Base-by-base conservation (phyloP, 768 basidiomycete species). In the Xanthoconium purpureum region DNA sequence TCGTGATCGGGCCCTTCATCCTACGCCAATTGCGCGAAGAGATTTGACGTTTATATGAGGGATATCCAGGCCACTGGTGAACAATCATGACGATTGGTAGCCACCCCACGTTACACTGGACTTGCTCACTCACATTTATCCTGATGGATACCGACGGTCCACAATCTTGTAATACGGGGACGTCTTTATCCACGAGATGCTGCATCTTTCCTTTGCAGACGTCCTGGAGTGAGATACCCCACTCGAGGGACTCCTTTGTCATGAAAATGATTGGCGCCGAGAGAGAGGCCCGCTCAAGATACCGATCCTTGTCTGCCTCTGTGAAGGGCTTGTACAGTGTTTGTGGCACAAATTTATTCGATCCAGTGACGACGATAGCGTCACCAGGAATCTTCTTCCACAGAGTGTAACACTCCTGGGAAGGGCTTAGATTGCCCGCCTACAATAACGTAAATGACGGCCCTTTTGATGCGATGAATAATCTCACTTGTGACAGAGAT, bases 141-240 rank as follows among this genome's bases (percentile, higher is more conserved):
- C 88, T 80, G 59, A 89, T 83, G 4, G 85, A 88, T 39, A 89
- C 83, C 44, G 87, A 87, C 10, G 86, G 88, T 6, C 87, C 87
- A 40, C 87, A 80, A 6, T 80, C 78, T 64, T 81, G 76, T 56
- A 89, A 83, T 55, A 89, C 85, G 5, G 75, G 73, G 49, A 80
- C 80, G 32, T 88, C 84, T 20, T 81, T 80, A 50, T 77, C 72
- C 17, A 63, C 62, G n/a, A 90, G 78, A 42, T 78, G 74, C 60
- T 77, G 77, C 43, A 80, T 81, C 39, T 78, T 78, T 48, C 79
- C 80, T 63, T 81, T 79, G 59, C 86, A 64, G 10, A 84, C 83
- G 56, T 89, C 87, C 40, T 70, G 64, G 51, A 89, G 74, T 10
- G 79, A 71, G 54, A 89, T 84, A 15, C 87, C 88, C 61, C 77